Evolutionary conservation across 176 grass and related monocot species (phyloP).

Genomic region (Cenchrus americanus): DNA sequence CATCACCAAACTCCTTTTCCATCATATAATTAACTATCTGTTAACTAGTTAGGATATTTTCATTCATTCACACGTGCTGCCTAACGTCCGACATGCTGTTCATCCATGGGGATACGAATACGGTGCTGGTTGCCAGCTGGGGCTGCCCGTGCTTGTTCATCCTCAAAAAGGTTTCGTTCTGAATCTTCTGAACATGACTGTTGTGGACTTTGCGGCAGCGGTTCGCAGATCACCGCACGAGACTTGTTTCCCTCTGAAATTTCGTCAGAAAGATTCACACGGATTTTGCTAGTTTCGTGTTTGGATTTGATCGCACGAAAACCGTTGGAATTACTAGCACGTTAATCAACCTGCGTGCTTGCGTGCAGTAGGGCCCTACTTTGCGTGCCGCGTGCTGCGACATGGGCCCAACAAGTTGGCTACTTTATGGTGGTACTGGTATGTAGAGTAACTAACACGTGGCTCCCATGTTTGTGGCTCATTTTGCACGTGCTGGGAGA

Average conservation of each 20-base stretch:
- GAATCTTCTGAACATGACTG: slow-evolving; percentile 16
- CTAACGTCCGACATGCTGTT: slow-evolving; percentile 18
- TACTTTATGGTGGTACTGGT: no score
- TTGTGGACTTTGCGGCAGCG: neutral
- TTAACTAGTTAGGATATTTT: neutral
- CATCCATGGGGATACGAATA: neutral
- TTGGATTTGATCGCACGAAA: neutral
- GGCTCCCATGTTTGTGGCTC: neutral
- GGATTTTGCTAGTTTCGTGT: neutral
- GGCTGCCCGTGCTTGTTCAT: neutral
- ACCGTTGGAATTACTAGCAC: neutral
- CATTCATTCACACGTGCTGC: slow-evolving; percentile 5
- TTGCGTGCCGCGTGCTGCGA: neutral
- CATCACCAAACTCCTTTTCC: neutral
- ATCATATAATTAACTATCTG: neutral
- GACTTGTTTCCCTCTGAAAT: neutral
- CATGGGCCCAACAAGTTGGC: neutral
- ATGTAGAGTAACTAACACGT: slow-evolving; percentile 9
- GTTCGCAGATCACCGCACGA: neutral
- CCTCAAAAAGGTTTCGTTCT: neutral
- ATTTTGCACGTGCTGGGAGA: slow-evolving; percentile 31
- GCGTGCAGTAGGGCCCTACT: neutral
- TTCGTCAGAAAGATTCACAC: neutral
- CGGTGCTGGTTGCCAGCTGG: neutral
- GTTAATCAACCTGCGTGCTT: neutral